Evolutionary conservation across 1,139 yeast genomes (phyloP), one percentile per base, ranked within the genome.

Genomic region (Tardiomyces depauwii): DNA sequence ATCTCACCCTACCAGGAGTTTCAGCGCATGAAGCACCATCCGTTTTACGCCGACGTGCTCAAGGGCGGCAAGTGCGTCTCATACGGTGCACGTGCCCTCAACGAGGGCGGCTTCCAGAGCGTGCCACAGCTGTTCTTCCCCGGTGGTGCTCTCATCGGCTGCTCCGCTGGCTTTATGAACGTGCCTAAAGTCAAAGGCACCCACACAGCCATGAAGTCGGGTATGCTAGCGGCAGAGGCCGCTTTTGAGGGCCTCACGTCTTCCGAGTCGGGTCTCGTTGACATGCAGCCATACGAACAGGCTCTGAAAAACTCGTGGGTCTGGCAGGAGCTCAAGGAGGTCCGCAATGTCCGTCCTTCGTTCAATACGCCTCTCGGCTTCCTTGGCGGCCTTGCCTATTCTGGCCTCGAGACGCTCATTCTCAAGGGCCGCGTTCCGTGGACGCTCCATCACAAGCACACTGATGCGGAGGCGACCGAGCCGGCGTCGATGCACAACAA

Each of bases 181-280:
- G 97, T 91, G 42, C 96, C 98, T 42, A 91, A 91, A 63, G 84
- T 91, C 59, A 91, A 91, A 67, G 98, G 98, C n/a, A 82, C 96
- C 0, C 98, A 91, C 62, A 89, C 96, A 0, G 97, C 98, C 2
- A 84, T 91, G 77, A 91, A 89, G 64, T 75, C 93, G 11, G 98
- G 97, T 36, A 82, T 91, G 73, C 67, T 91, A 28, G 98, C 97
- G 2, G 98, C 97, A 1, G 97, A 91, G 58, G 63, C 76, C 23
- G 83, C 88, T 39, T 87, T 72, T 57, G 66, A 66, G 7, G 72
- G 71, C 27, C 71, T 65, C 42, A 66, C 64, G 13, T 60, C 58
- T 11, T 67, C 59, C 27, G 58, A 55, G 41, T 59, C 60, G n/a
- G 70, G 65, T 13, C 63, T 58, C 42, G 62, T 84, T 21, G 72